Evolutionary conservation across 2,329 filamentous ascomycete genomes (phyloP).

Genomic region (Exophiala aquamarina): DNA sequence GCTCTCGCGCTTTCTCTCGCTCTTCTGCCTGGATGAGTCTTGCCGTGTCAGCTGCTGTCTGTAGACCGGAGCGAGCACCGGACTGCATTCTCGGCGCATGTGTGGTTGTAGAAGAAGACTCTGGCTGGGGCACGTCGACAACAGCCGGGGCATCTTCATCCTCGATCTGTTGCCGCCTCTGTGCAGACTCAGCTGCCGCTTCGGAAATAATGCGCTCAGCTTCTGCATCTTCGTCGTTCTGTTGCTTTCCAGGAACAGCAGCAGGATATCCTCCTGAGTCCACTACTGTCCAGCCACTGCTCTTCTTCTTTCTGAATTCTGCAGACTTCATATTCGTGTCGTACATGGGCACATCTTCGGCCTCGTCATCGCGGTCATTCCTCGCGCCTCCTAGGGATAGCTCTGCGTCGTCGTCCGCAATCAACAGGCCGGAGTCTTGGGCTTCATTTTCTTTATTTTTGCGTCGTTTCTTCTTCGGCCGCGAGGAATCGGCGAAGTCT

Average conservation of each 20-base stretch:
- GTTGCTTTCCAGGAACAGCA: conserved; percentile 40
- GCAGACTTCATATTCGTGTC: conserved; percentile 35
- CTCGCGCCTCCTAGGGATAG: conserved; percentile 20
- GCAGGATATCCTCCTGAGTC: conserved; percentile 46
- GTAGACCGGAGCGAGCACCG: conserved; percentile 82
- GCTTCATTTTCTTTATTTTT: conserved; percentile 48
- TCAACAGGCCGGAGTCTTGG: conserved; percentile 37
- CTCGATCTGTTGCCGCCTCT: conserved; percentile 45
- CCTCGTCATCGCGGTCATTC: conserved; percentile 35
- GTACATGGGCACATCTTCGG: conserved; percentile 33
- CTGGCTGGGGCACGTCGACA: conserved; percentile 31
- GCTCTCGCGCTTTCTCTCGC: conserved; percentile 45
- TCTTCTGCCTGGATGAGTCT: conserved; percentile 68
- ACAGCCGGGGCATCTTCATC: conserved; percentile 50
- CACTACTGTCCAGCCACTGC: conserved; percentile 63
- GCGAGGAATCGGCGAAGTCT: conserved; percentile 32
- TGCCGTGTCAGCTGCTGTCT: conserved; percentile 76
- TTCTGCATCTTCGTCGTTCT: conserved; percentile 45
- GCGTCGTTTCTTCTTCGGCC: conserved; percentile 59
- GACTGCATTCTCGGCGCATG: conserved; percentile 71
- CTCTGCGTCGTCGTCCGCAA: conserved; percentile 41
- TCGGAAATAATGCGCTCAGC: conserved; percentile 78
- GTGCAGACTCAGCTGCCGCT: conserved; percentile 66
- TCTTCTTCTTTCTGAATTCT: conserved; percentile 71
- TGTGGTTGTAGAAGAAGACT: background rate